A percentile compares a stretch with the other conserved stretches of the same genome.
Conservation (phyloP, 176 grass and related monocot species). For the Phragmites australis region DNA sequence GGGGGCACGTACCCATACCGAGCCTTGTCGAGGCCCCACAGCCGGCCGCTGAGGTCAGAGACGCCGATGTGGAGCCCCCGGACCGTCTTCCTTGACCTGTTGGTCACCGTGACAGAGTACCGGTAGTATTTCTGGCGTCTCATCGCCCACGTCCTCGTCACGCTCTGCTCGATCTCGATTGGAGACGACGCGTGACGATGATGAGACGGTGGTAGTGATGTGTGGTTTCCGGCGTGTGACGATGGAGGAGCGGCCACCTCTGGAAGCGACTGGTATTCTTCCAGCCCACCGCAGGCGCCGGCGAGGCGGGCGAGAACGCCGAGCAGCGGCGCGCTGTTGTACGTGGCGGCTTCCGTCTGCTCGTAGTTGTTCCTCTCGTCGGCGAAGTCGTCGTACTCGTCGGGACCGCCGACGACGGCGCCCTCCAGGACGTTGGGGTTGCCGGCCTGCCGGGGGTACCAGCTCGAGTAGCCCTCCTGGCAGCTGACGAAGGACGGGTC, state of each 20-base stretch:
- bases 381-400: constrained; percentile 79
- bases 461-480: constrained; percentile 59
- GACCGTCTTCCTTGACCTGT: constrained; percentile 74
- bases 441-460: constrained; percentile 52
- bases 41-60: constrained; percentile 50
- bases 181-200: constrained; percentile 4
- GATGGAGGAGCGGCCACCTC: constrained; percentile 10
- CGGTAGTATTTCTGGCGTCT: constrained; percentile 48
- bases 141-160: constrained; percentile 57
- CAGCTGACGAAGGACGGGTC: constrained; percentile 74
- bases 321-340: constrained; percentile 86
- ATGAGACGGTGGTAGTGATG: not conserved
- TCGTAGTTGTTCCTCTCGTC: constrained; percentile 90
- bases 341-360: constrained; percentile 90
- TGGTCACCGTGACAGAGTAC: constrained; percentile 66
- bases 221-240: too few species aligned
- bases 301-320: constrained; percentile 82
- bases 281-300: constrained; percentile 51
- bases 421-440: constrained; percentile 83
- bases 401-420: constrained; percentile 88
- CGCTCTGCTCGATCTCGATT: constrained; percentile 56
- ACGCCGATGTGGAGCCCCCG: constrained; percentile 69
- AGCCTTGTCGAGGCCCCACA: constrained; percentile 76
- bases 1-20: constrained; percentile 70
- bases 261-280: constrained; percentile 45